Conservation (phyloP, 1,139 yeast species). For the Hemisphaericaspora xylanilytica region DNA sequence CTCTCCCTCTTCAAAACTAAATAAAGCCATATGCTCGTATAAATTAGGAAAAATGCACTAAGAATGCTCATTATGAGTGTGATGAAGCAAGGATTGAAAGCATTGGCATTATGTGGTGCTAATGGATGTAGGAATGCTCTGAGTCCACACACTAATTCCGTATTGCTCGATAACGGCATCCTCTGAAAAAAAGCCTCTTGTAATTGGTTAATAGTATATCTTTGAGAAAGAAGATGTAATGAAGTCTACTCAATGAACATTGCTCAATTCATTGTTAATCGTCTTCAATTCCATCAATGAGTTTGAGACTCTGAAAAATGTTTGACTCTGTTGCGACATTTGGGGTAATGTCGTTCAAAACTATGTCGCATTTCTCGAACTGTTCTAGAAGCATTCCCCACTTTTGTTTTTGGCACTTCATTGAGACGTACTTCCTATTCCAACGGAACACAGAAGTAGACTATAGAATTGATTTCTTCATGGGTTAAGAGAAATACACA, state of each 20-base stretch:
- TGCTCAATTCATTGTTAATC: too few species aligned
- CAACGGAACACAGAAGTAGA: too few species aligned
- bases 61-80: constrained; percentile 8
- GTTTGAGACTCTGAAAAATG: background rate
- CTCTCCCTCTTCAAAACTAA: constrained; percentile 11
- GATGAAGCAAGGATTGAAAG: constrained; percentile 58
- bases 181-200: too few species aligned
- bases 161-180: background rate
- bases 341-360: background rate
- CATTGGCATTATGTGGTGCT: constrained; percentile 38
- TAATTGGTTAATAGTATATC: too few species aligned
- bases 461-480: too few species aligned
- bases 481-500: too few species aligned
- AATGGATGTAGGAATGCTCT: constrained; percentile 17
- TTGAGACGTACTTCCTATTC: too few species aligned
- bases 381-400: too few species aligned
- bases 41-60: constrained; percentile 6
- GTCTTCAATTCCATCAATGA: background rate
- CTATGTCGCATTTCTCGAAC: too few species aligned
- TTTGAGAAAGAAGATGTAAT: too few species aligned
- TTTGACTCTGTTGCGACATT: background rate
- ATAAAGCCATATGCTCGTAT: constrained; percentile 25
- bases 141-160: constrained; percentile 15
- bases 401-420: too few species aligned
- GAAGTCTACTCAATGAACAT: too few species aligned